Conservation (phyloP, 352 stramenopile genomes). For the Phytophthora aleatoria region DNA sequence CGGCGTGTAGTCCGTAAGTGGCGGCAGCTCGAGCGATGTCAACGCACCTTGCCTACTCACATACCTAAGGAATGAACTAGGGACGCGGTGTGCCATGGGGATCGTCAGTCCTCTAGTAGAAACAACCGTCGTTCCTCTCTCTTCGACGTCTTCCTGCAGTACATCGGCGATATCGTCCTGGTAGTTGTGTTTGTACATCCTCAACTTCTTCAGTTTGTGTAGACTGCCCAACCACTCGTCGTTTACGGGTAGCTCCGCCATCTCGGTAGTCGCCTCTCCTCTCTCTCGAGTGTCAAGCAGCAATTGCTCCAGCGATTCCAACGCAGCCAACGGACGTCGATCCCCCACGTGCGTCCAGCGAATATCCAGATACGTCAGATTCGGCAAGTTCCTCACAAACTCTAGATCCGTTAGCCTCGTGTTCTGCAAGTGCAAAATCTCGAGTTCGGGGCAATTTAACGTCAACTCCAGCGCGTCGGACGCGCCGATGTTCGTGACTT, state of each 20-base stretch:
- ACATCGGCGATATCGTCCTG: conserved; percentile 42
- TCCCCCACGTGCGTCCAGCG: conserved; percentile 45
- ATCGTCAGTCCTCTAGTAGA: conserved; percentile 35
- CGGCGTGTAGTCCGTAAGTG: conserved; percentile 39
- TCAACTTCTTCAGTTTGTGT: conserved; percentile 43
- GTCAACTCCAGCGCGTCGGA: conserved; percentile 39
- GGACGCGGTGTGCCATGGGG: conserved; percentile 37
- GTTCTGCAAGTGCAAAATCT: conserved; percentile 46
- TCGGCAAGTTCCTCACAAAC: conserved; percentile 28
- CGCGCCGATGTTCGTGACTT: conserved; percentile 38
- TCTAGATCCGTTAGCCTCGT: conserved; percentile 46
- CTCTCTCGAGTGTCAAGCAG: conserved; percentile 42
- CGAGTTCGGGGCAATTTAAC: conserved; percentile 37
- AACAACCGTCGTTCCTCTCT: conserved; percentile 24
- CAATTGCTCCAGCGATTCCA: conserved; percentile 45
- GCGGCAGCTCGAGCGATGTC: conserved; percentile 42
- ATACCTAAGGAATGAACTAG: conserved; percentile 38
- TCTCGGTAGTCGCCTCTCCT: conserved; percentile 8
- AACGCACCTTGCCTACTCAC: conserved; percentile 30
- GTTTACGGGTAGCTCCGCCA: conserved; percentile 1
- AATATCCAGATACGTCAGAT: conserved; percentile 49
- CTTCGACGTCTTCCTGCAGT: conserved; percentile 35
- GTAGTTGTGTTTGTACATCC: conserved; percentile 46
- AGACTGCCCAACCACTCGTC: conserved; percentile 41
- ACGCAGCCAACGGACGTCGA: conserved; percentile 33